Percentiles rank a stretch among this genome's conserved stretches.
These are phyloP conservation scores for Penicillium turbatum DNA, from an alignment of 495 filamentous ascomycete genomes.

Conservation along the genomic window DNA sequence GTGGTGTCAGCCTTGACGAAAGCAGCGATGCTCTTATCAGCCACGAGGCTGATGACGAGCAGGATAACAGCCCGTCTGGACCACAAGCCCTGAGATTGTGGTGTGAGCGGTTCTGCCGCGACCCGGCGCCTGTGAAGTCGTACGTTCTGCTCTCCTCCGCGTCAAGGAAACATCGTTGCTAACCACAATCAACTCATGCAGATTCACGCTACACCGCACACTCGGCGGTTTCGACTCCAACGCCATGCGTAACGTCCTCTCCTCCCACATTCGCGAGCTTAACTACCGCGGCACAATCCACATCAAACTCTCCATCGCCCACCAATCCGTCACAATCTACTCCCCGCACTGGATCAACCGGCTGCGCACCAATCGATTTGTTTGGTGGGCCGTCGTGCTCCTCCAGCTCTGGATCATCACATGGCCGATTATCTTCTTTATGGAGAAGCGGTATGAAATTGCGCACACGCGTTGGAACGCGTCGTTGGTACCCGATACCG, in stretches of 20 bases:
- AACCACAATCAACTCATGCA: constrained; percentile 10
- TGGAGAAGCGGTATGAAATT: constrained; percentile 40
- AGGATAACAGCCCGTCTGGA: neutral
- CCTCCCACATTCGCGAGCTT: constrained; percentile 37
- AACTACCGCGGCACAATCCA: constrained; percentile 40
- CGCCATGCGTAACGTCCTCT: constrained; percentile 29
- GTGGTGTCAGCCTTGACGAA: neutral
- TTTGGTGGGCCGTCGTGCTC: constrained; percentile 37
- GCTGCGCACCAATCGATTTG: constrained; percentile 31
- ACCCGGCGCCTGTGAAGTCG: constrained; percentile 41
- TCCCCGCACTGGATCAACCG: constrained; percentile 48
- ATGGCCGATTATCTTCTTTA: constrained; percentile 41
- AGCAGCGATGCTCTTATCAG: constrained; percentile 15
- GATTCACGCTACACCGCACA: constrained; percentile 38
- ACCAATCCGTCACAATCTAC: constrained; percentile 36
- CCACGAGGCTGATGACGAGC: constrained; percentile 5
- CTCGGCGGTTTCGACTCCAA: constrained; percentile 33
- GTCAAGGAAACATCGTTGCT: neutral
- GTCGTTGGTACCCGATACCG: constrained; percentile 14
- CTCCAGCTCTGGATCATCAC: constrained; percentile 45
- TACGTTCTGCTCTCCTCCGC: constrained; percentile 12
- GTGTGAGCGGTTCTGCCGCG: constrained; percentile 40
- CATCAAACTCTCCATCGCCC: constrained; percentile 19
- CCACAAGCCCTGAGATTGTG: constrained; percentile 25
- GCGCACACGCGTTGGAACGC: constrained; percentile 32